phyloP scores from a whole-genome alignment of 495 filamentous ascomycete genomes.

The Haplographium delicatum region DNA sequence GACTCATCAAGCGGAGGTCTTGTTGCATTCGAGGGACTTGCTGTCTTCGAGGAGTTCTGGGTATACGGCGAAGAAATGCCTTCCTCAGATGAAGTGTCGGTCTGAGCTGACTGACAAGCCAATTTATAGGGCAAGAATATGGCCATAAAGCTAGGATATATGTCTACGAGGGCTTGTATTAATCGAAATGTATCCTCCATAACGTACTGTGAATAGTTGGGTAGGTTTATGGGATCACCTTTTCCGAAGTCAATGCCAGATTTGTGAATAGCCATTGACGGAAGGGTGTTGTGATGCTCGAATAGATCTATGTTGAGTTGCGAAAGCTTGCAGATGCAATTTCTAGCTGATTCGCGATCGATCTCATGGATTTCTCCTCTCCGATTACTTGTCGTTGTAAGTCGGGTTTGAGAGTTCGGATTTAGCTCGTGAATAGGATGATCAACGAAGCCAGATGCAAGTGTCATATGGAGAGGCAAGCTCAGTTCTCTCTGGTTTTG shows the following conservation, averaged over 20 bases:
- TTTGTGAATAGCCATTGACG: constrained; percentile 9
- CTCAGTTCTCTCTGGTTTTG: too few relatives aligned
- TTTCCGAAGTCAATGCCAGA: neutral
- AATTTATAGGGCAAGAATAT: constrained; percentile 16
- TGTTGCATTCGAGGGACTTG: neutral
- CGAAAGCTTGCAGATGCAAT: constrained; percentile 11
- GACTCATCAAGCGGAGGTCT: constrained; percentile 26
- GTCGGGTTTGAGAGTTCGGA: too few relatives aligned
- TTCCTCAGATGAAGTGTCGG: constrained; percentile 4
- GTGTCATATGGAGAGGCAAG: too few relatives aligned
- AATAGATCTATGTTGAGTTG: constrained; percentile 14
- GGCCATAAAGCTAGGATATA: constrained; percentile 25
- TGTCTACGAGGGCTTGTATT: constrained; percentile 29
- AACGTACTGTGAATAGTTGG: neutral
- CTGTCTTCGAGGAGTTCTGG: neutral
- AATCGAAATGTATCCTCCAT: constrained; percentile 21
- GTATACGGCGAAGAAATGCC: neutral
- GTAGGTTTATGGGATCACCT: neutral
- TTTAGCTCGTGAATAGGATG: too few relatives aligned
- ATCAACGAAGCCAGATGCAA: too few relatives aligned
- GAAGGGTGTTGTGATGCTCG: constrained; percentile 11
- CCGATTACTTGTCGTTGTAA: neutral
- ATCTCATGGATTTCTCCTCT: neutral
- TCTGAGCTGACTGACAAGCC: constrained; percentile 19
- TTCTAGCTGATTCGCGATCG: neutral